Percentiles rank a stretch among this genome's conserved stretches.
phyloP scores from a whole-genome alignment of 768 basidiomycete species.

The Leccinellum albellum region DNA sequence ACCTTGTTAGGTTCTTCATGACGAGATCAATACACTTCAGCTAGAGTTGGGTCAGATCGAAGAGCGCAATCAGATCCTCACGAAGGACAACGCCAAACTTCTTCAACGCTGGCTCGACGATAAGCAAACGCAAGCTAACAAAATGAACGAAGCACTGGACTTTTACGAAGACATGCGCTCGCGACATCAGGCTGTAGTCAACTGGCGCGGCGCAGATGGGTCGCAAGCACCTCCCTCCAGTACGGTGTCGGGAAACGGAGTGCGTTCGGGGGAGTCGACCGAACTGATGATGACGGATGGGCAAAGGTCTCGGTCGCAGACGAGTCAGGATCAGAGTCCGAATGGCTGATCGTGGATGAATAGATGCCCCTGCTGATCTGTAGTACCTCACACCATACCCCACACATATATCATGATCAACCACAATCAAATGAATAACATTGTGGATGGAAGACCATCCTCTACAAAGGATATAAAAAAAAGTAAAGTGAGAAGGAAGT shows the following conservation, averaged over 20 bases:
- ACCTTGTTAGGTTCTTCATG: conserved; percentile 72
- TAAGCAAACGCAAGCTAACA: conserved; percentile 88
- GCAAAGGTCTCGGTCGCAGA: conserved; percentile 64
- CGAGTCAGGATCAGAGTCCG: conserved; percentile 79
- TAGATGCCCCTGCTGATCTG: conserved; percentile 13
- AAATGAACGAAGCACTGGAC: conserved; percentile 91
- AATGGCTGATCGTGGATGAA: conserved; percentile 79
- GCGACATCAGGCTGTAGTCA: conserved; percentile 58
- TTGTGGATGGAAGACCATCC: conserved; percentile 28
- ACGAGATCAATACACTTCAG: conserved; percentile 89
- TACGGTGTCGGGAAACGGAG: conserved; percentile 40
- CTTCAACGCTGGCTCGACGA: conserved; percentile 96
- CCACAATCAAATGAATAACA: conserved; percentile 17
- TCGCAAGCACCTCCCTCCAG: conserved; percentile 36
- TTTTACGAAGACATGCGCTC: conserved; percentile 88
- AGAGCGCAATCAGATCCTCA: conserved; percentile 80
- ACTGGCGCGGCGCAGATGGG: conserved; percentile 47
- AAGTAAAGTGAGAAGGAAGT: conserved; percentile 19
- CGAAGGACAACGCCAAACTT: conserved; percentile 91
- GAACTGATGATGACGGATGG: conserved; percentile 57
- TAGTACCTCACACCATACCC: conserved; percentile 25
- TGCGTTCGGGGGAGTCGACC: conserved; percentile 38
- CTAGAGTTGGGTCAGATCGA: conserved; percentile 89
- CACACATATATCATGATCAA: conserved; percentile 1
- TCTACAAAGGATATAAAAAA: conserved; percentile 31